Percentiles rank a stretch among this genome's conserved stretches.
Conservation (phyloP, 1,139 yeast genomes). For the Suhomyces anneliseae region DNA sequence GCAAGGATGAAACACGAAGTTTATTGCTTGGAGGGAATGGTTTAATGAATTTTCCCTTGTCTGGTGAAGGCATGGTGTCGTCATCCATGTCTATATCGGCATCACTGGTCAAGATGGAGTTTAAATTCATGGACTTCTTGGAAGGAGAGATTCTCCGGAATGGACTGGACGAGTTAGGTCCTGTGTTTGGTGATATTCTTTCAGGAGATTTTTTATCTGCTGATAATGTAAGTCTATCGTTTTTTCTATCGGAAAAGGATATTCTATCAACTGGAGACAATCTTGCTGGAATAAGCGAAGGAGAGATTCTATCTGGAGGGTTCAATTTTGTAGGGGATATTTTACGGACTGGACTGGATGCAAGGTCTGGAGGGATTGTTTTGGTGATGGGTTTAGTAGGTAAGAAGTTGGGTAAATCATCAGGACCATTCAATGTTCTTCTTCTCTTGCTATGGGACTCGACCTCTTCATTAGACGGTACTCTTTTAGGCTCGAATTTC, state of each 20-base stretch:
- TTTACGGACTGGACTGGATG: neutral
- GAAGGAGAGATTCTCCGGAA: slow-evolving; percentile 38
- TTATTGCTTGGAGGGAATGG: slow-evolving; percentile 30
- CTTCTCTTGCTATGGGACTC: slow-evolving; percentile 22
- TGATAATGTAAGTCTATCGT: neutral
- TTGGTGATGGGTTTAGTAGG: slow-evolving; percentile 1
- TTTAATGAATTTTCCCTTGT: slow-evolving; percentile 19
- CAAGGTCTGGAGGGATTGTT: slow-evolving; percentile 1
- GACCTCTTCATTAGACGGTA: neutral
- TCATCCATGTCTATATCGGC: slow-evolving; percentile 7
- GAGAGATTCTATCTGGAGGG: neutral
- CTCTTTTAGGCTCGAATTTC: neutral
- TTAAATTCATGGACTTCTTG: slow-evolving; percentile 40
- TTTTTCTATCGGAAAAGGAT: neutral
- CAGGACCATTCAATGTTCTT: slow-evolving; percentile 27
- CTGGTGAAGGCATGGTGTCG: slow-evolving; percentile 3
- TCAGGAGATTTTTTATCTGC: neutral
- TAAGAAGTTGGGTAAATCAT: slow-evolving; percentile 20
- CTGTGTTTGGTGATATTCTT: neutral
- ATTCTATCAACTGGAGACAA: neutral
- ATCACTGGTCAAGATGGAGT: slow-evolving; percentile 26
- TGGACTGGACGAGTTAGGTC: slow-evolving; percentile 16
- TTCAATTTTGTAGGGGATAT: slow-evolving; percentile 1
- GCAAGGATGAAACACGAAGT: slow-evolving; percentile 30
- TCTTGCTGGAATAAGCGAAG: neutral